Evolutionary conservation across 1,284 basidiomycete species (phyloP), one percentile per base, ranked within the genome.

Genomic region (Naganishia cerealis): DNA sequence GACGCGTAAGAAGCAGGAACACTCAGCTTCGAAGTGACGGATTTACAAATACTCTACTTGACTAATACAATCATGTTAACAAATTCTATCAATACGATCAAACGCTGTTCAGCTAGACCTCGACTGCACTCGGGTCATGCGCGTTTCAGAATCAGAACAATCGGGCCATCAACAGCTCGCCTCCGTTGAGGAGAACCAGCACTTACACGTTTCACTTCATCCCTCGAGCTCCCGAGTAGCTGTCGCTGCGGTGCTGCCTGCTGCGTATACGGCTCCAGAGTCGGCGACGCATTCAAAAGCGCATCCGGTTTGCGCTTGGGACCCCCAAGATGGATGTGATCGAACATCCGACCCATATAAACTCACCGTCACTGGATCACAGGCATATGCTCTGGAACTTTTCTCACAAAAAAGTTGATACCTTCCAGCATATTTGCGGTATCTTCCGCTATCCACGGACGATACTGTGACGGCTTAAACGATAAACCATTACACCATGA

Each of bases 401-500:
- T 53, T 54, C 61, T 13, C 18, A 18, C n/a, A 57, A 57, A 33
- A 57, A 53, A 63, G 61, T 63, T 63, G 61, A 63, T 63, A 63
- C 50, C 61, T 63, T 63, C 61, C 61, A 63, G 61, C 61, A 63
- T 62, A 63, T 63, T 63, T 63, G 61, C 61, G 61, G 61, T 54
- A 36, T 53, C 39, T 16, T 63, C 50, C 61, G 48, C 50, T 52
- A 46, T 46, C n/a, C 9, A 29, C 61, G 61, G 61, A 63, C 39
- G 61, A 53, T 53, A 42, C 61, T 63, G 61, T 63, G 61, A 63
- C 61, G 61, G 61, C 61, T 63, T 63, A 63, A 42, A 63, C 61
- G 61, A 63, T 40, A 63, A 63, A 63, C 61, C 46, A 63, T 36
- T 61, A 63, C 61, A 63, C 61, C 61, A 63, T 63, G 61, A 39